phyloP scores from a whole-genome alignment of 192 early-diverging fungal genomes.

The Gaertneriomyces sp. region DNA sequence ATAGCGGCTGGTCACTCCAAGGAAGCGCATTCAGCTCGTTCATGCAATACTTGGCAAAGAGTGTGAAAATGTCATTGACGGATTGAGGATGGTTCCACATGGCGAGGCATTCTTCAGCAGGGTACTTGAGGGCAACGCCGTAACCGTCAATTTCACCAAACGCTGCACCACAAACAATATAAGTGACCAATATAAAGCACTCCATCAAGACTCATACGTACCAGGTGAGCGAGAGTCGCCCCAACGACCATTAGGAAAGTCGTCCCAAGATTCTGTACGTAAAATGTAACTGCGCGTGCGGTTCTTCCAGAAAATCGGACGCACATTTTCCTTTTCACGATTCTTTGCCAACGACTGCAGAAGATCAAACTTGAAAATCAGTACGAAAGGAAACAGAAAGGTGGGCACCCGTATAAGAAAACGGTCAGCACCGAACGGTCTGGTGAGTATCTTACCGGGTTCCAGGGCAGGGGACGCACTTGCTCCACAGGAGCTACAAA shows the following conservation, averaged over 20 bases:
- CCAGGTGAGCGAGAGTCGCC: constrained; percentile 94
- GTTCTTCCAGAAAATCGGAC: constrained; percentile 99
- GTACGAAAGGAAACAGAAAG: constrained; percentile 9
- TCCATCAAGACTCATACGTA: constrained; percentile 31
- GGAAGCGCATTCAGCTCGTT: constrained; percentile 79
- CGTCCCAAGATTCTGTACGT: constrained; percentile 92
- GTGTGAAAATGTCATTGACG: constrained; percentile 60
- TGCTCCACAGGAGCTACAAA: constrained; percentile 71
- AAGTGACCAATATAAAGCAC: background rate
- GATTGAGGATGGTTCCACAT: constrained; percentile 77
- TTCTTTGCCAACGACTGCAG: constrained; percentile 72
- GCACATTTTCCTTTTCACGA: constrained; percentile 88
- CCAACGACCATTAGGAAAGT: constrained; percentile 98
- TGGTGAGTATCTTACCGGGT: constrained; percentile 53
- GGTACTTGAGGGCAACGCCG: constrained; percentile 73
- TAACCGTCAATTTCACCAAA: constrained; percentile 67
- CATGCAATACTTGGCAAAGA: constrained; percentile 83
- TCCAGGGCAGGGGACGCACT: constrained; percentile 74
- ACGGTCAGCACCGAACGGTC: background rate
- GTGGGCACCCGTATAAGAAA: background rate
- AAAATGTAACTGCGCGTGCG: constrained; percentile 85
- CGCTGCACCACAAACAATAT: constrained; percentile 23
- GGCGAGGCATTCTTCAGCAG: constrained; percentile 59
- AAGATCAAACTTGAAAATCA: constrained; percentile 15
- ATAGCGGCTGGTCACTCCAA: constrained; percentile 83